Percentiles rank a stretch among this genome's conserved stretches.
Evolutionary conservation across 495 filamentous ascomycete genomes (phyloP).

Genomic region (Opeltia flavorubescens): DNA sequence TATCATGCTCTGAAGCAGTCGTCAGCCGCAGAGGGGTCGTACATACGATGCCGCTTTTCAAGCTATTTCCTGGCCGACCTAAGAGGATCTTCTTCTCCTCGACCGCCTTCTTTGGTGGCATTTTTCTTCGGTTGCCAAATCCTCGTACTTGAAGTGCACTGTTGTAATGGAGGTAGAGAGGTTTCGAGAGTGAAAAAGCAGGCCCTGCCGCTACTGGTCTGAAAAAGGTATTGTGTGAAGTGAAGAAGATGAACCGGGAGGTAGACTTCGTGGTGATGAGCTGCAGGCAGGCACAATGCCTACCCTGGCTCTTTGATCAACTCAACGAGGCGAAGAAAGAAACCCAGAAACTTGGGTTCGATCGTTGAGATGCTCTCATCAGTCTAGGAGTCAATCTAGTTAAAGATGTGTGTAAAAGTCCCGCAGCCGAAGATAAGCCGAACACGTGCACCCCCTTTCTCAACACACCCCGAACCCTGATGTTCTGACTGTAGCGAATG

Average conservation of each 20-base stretch:
- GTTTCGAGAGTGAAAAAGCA: neutral
- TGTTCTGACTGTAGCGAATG: no score
- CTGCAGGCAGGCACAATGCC: neutral
- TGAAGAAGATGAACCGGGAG: neutral
- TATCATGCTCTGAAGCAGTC: slow-evolving; percentile 5
- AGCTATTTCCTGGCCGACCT: slow-evolving; percentile 90
- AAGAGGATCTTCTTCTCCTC: slow-evolving; percentile 48
- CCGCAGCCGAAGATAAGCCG: no score
- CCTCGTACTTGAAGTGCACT: neutral
- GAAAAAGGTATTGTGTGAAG: neutral
- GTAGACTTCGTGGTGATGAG: neutral
- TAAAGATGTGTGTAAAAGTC: no score
- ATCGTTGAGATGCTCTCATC: no score
- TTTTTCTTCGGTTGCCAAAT: slow-evolving; percentile 30
- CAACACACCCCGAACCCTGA: no score
- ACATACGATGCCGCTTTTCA: slow-evolving; percentile 99
- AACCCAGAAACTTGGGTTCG: no score
- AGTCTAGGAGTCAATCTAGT: no score
- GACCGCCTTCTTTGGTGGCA: slow-evolving; percentile 41
- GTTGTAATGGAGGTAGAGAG: neutral
- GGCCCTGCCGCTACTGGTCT: neutral
- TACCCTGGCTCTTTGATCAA: neutral
- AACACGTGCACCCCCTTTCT: no score
- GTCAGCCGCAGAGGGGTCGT: slow-evolving; percentile 25
- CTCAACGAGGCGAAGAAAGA: no score